Base-by-base conservation (phyloP, 306 rosid species). In the Sphenostylis stenocarpa region DNA sequence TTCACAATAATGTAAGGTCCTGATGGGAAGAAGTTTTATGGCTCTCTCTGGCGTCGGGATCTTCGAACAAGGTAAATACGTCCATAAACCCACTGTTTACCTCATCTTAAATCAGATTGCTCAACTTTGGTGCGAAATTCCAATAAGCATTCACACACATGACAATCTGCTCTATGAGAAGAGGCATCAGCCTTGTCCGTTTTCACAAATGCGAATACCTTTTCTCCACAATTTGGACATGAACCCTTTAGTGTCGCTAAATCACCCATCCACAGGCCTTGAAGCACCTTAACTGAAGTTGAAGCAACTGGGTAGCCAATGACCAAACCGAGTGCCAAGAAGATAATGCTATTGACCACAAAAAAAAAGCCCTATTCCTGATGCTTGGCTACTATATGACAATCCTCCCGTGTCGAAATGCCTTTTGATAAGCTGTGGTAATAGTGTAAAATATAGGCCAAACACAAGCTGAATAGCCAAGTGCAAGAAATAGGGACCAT, bases 211-310 rank as follows among this genome's bases (percentile, higher is more conserved):
- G 97, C 97, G 83, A 92, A 92, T 61, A 92, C 97, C 96, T 92
- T 74, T 81, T 91, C 98, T 45, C 90, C 97, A 69, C 97, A 94
- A 84, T 88, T 94, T 71, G 98, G 97, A 83, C 98, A 94, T 1
- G 91, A 86, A 58, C 98, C 97, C 78, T 86, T 91, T 6, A 94
- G 82, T 55, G 96, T 93, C 74, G 88, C 96, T 82, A 94, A 80
- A 67, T 88, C 94, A 70, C 88, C 89, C 83, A 86, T 88, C 94
- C 98, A 90, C 29, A 91, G 81, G 75, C 96, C 97, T 62, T 82
- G 76, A 85, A 94, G 97, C 77, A 86, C 96, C 85, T 89, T 86
- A 74, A 89, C 97, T 69, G 96, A 87, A 67, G 93, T 87, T 31
- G 88, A 86, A 53, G 90, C 88, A 83, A 86, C 67, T 34, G 96